phyloP scores from a whole-genome alignment of 306 rosid species.

The Dryas drummondii region DNA sequence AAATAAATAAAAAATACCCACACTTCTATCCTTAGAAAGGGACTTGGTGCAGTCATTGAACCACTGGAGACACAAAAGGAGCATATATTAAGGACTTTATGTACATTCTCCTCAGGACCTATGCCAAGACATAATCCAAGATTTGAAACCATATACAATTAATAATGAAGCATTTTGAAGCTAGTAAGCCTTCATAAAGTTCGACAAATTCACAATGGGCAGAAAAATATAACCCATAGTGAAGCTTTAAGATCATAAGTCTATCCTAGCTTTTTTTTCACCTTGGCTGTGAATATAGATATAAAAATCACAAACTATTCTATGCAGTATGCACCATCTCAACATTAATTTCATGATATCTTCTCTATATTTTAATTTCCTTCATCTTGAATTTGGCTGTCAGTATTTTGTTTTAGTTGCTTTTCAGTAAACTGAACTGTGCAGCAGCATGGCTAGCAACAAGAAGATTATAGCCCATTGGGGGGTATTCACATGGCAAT shows the following conservation, averaged over 20 bases:
- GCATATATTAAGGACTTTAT: not conserved
- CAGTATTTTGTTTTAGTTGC: slow-evolving; percentile 37
- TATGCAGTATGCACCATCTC: slow-evolving; percentile 15
- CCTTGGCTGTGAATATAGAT: slow-evolving; percentile 29
- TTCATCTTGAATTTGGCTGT: slow-evolving; percentile 33
- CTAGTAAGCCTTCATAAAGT: slow-evolving; percentile 33
- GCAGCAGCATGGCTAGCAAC: slow-evolving; percentile 45
- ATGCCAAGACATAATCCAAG: slow-evolving; percentile 23
- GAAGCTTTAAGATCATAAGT: slow-evolving; percentile 35
- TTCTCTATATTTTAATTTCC: slow-evolving; percentile 37
- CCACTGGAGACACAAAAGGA: not conserved
- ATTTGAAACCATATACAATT: slow-evolving; percentile 42
- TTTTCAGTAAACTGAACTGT: slow-evolving; percentile 46
- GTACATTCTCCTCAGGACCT: slow-evolving; percentile 20
- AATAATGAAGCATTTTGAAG: slow-evolving; percentile 16
- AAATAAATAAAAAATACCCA: no score
- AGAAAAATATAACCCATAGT: slow-evolving; percentile 45
- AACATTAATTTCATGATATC: slow-evolving; percentile 31
- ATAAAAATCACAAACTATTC: slow-evolving; percentile 38
- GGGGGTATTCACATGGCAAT: slow-evolving; percentile 39
- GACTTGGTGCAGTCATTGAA: not conserved
- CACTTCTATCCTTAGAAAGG: not conserved
- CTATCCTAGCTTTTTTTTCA: slow-evolving; percentile 43
- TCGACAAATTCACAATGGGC: slow-evolving; percentile 42
- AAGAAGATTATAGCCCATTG: slow-evolving; percentile 36